A percentile compares a stretch with the other conserved stretches of the same genome.
These are phyloP conservation scores for Meira nashicola DNA, from an alignment of 1,284 basidiomycete genomes.

Conservation along the genomic window DNA sequence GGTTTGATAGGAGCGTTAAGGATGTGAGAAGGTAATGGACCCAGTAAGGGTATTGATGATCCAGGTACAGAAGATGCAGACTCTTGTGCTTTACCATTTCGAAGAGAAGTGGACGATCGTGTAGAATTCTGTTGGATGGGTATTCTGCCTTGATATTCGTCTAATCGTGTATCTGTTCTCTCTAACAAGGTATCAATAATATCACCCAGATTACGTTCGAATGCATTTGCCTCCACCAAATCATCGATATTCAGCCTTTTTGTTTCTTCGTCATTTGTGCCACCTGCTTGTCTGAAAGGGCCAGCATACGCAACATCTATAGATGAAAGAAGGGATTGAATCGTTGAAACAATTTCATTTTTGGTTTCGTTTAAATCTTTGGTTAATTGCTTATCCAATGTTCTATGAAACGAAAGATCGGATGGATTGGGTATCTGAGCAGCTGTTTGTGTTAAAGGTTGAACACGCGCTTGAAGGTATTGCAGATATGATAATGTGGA, in stretches of 20 bases:
- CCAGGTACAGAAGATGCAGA: conserved; percentile 2
- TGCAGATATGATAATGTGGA: conserved; percentile 19
- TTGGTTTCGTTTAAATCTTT: conserved; percentile 65
- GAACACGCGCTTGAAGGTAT: conserved; percentile 30
- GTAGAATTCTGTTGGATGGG: conserved; percentile 40
- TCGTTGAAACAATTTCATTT: conserved; percentile 56
- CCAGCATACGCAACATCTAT: conserved; percentile 18
- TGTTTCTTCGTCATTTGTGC: no score
- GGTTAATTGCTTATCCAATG: conserved; percentile 69
- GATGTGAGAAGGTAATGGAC: conserved; percentile 35
- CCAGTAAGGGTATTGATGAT: conserved; percentile 22
- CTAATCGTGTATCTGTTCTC: conserved; percentile 74
- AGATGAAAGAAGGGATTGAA: conserved; percentile 29
- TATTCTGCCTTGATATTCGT: conserved; percentile 68
- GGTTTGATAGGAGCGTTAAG: conserved; percentile 43
- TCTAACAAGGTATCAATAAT: conserved; percentile 79
- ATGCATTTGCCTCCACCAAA: conserved; percentile 54
- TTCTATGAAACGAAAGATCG: conserved; percentile 77
- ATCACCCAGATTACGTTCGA: conserved; percentile 72
- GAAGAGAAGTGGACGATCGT: no score
- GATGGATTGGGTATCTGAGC: conserved; percentile 53
- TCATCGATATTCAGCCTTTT: conserved; percentile 47
- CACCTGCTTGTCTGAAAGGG: conserved; percentile 39
- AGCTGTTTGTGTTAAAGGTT: conserved; percentile 38
- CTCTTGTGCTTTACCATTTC: conserved; percentile 25